These are phyloP conservation scores for Lentinula detonsa DNA, from an alignment of 768 basidiomycete genomes.

Conservation along the genomic window DNA sequence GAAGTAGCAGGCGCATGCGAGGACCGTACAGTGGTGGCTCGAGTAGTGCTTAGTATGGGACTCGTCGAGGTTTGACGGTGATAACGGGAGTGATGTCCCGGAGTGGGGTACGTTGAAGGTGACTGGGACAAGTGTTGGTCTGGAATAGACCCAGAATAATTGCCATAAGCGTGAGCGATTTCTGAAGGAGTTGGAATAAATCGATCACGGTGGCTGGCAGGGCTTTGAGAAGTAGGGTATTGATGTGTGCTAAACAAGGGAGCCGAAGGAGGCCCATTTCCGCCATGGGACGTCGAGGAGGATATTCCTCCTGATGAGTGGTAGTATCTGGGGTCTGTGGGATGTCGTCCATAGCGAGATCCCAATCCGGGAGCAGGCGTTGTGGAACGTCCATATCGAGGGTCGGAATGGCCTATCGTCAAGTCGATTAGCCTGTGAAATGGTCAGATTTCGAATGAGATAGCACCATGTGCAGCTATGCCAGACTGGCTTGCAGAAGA, in stretches of 20 bases:
- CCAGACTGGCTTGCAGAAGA: neutral
- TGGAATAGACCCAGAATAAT: slow-evolving; percentile 23
- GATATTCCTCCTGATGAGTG: slow-evolving; percentile 13
- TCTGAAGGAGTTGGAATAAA: slow-evolving; percentile 50
- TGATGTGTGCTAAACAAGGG: slow-evolving; percentile 17
- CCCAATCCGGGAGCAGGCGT: slow-evolving; percentile 7
- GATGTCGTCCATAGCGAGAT: slow-evolving; percentile 10
- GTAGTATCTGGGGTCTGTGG: slow-evolving; percentile 17
- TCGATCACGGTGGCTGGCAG: slow-evolving; percentile 17
- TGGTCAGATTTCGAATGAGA: neutral
- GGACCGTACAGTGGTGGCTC: neutral
- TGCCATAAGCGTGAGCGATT: slow-evolving; percentile 21
- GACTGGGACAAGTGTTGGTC: slow-evolving; percentile 10
- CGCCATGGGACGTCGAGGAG: slow-evolving; percentile 14
- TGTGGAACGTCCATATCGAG: slow-evolving; percentile 1
- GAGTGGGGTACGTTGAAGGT: slow-evolving; percentile 8
- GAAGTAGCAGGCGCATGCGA: slow-evolving; percentile 31
- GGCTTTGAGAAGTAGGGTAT: slow-evolving; percentile 10
- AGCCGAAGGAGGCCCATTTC: slow-evolving; percentile 13
- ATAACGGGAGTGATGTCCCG: slow-evolving; percentile 10
- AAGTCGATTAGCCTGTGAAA: neutral
- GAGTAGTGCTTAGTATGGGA: slow-evolving; percentile 9
- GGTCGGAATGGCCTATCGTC: neutral
- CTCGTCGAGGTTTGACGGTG: slow-evolving; percentile 1
- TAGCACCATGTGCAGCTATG: neutral